Percentiles rank a stretch among this genome's conserved stretches.
These are phyloP conservation scores for Neonectria magnoliae DNA, from an alignment of 2,329 filamentous ascomycete genomes.

Conservation along the genomic window DNA sequence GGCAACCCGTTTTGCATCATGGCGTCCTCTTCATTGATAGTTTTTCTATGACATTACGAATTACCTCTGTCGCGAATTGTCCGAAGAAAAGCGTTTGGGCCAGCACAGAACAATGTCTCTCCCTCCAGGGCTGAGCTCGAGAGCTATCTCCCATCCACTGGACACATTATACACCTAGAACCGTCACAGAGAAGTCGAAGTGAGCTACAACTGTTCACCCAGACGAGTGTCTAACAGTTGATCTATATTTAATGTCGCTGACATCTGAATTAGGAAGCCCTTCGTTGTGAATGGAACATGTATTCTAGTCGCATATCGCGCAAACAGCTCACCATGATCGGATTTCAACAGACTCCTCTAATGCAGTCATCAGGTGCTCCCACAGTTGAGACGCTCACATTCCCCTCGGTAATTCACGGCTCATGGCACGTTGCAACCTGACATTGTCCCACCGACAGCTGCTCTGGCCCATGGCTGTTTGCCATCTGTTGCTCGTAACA, in stretches of 20 bases:
- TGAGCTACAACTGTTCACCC: not conserved
- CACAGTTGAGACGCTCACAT: conserved; percentile 9
- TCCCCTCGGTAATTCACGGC: conserved; percentile 28
- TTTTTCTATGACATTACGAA: not conserved
- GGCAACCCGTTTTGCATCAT: not conserved
- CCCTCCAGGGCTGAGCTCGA: not conserved
- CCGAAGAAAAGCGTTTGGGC: not conserved
- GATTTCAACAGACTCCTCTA: not conserved
- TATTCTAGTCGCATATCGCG: not conserved
- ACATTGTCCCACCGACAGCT: conserved; percentile 2
- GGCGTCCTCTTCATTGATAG: not conserved
- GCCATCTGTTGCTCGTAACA: conserved; percentile 6
- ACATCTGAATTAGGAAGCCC: not conserved
- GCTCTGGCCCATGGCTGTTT: conserved; percentile 13
- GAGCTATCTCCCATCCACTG: not conserved
- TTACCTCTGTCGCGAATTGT: not conserved
- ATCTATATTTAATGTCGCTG: no score
- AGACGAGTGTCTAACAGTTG: no score
- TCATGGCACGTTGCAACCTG: conserved; percentile 6
- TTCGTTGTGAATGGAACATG: not conserved
- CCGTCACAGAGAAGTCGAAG: not conserved
- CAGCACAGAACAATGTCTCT: not conserved
- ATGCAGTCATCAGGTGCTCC: not conserved
- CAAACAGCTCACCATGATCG: not conserved
- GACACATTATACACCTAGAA: not conserved